phyloP scores from a whole-genome alignment of 2,329 filamentous ascomycete species.

The Penicillium palitans region DNA sequence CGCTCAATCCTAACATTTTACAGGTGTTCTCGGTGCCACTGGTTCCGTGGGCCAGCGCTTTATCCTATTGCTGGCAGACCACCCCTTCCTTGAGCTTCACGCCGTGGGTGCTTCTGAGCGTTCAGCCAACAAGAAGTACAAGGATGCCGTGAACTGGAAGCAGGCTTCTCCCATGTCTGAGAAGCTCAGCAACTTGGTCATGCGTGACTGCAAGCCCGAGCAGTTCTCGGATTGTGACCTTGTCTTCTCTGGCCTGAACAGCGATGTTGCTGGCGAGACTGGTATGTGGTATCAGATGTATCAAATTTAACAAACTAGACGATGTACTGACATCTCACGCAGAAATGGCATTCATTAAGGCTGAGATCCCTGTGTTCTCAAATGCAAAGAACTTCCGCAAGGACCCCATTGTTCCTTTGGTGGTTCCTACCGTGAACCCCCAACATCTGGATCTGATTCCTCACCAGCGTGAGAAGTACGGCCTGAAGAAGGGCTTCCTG shows the following conservation, averaged over 20 bases:
- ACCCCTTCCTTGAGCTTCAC: constrained; percentile 82
- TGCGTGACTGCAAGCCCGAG: constrained; percentile 78
- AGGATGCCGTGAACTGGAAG: constrained; percentile 93
- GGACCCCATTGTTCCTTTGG: constrained; percentile 84
- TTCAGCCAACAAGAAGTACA: constrained; percentile 91
- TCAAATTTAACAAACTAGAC: neutral
- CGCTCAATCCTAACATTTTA: constrained; percentile 17
- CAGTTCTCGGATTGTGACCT: constrained; percentile 89
- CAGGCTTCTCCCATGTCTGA: constrained; percentile 80
- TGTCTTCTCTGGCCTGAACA: constrained; percentile 89
- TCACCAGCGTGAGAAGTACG: constrained; percentile 75
- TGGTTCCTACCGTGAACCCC: constrained; percentile 94
- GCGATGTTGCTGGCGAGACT: constrained; percentile 87
- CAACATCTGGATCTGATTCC: constrained; percentile 82
- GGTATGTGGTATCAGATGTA: constrained; percentile 54
- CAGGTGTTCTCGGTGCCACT: constrained; percentile 82
- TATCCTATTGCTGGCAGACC: constrained; percentile 83
- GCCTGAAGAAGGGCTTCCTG: constrained; percentile 80
- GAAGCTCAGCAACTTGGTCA: constrained; percentile 73
- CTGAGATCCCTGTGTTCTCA: constrained; percentile 89
- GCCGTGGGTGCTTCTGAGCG: constrained; percentile 86
- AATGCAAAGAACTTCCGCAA: constrained; percentile 97
- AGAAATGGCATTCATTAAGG: constrained; percentile 90
- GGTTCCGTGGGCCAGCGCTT: constrained; percentile 95
- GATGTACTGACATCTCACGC: constrained; percentile 5